Conservation (phyloP, 2,329 filamentous ascomycete genomes). For the Fusarium sp. region DNA sequence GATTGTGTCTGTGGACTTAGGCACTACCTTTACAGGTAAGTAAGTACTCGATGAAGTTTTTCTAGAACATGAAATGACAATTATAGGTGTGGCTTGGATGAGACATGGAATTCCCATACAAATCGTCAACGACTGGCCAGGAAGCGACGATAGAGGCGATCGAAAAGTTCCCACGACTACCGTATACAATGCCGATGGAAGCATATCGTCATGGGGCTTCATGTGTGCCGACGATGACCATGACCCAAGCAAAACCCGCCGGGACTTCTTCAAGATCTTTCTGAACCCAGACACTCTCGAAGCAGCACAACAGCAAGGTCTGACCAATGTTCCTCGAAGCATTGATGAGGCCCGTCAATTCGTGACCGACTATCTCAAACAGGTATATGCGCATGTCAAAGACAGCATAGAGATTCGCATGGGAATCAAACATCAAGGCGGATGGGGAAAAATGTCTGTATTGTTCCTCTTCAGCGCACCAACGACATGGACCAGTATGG, state of each 20-base stretch:
- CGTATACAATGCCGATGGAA: constrained; percentile 58
- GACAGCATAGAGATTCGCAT: constrained; percentile 58
- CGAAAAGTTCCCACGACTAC: constrained; percentile 67
- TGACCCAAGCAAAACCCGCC: constrained; percentile 49
- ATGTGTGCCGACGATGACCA: constrained; percentile 61
- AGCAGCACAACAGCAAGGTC: constrained; percentile 58
- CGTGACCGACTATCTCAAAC: constrained; percentile 61
- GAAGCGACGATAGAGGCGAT: constrained; percentile 63
- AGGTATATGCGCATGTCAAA: constrained; percentile 63
- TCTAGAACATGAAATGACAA: neutral
- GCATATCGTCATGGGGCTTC: constrained; percentile 65
- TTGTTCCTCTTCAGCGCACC: constrained; percentile 69
- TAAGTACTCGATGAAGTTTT: constrained; percentile 19
- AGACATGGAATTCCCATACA: constrained; percentile 57
- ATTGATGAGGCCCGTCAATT: constrained; percentile 60
- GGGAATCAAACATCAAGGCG: constrained; percentile 52
- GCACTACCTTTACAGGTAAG: constrained; percentile 61
- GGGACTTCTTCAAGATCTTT: constrained; percentile 69
- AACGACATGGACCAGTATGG: constrained; percentile 66
- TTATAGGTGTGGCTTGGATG: constrained; percentile 54
- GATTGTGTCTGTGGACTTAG: constrained; percentile 59
- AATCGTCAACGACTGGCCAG: constrained; percentile 66
- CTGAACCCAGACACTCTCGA: constrained; percentile 61
- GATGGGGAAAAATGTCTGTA: constrained; percentile 61
- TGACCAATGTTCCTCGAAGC: constrained; percentile 57